Base-by-base conservation (phyloP, 2,329 filamentous ascomycete species). In the Stagonosporopsis tanaceti region DNA sequence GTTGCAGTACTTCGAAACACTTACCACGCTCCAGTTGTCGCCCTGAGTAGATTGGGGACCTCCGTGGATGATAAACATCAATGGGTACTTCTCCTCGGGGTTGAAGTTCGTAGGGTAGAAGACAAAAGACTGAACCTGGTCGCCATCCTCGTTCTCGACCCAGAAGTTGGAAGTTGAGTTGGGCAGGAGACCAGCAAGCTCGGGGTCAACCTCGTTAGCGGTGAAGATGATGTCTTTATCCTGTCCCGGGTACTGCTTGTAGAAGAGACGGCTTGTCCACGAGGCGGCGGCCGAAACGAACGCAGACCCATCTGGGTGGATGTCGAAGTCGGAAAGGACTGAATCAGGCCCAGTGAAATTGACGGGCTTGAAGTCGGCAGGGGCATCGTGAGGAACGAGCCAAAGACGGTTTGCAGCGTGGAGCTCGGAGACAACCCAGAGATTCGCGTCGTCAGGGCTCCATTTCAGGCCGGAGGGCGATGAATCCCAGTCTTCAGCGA, bases 21-120 rank as follows among this genome's bases (percentile, higher is more conserved):
- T 34, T 6, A 34, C 32, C 1, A 87, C 91, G 72, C 86, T 90
- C 91, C 92, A 96, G 40, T 82, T 82, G 66, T 95, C 89, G 20
- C 77, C 80, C 86, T 90, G 92, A 0, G 89, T 85, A 20, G 85
- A 84, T 71, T 95, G 91, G 0, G 92, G 92, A 0, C 92, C 92
- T 53, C 92, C 92, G 71, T 96, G 92, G 59, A 96, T 90, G 48
- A 93, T 80, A 71, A 93, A 88, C 2, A 89, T 86, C 3, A 96
- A 79, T 0, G 92, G 92, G 69, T 94, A 96, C 64, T 87, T 92
- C 76, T 91, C 89, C 24, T 76, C 80, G 6, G 84, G 76, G 71
- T 91, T 84, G 70, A 94, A 96, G 67, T 84, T 71, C 9, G 78
- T 74, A 62, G 83, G 90, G 54, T 84, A 86, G 70, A 91, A 81